Conservation (phyloP, 305 asterid species). For the Solanum hybrid region DNA sequence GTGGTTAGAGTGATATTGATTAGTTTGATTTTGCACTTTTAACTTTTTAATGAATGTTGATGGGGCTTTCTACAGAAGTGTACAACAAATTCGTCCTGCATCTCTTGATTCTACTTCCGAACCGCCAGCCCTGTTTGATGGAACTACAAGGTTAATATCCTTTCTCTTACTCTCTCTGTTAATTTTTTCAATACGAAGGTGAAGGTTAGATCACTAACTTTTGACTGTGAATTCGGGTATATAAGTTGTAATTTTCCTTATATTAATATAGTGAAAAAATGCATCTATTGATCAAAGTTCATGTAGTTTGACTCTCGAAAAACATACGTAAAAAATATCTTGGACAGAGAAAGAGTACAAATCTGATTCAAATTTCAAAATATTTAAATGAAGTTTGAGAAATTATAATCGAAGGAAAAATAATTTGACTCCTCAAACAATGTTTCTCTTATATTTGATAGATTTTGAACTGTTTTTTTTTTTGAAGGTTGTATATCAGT, state of each 20-base stretch:
- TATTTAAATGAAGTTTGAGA: not conserved
- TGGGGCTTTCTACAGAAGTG: constrained; percentile 16
- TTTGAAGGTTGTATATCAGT: constrained; percentile 51
- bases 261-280: not conserved
- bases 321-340: not conserved
- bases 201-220: no score
- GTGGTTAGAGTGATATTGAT: not conserved
- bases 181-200: no score
- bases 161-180: not conserved
- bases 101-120: constrained; percentile 49
- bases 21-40: not conserved
- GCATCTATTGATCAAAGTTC: not conserved
- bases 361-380: not conserved
- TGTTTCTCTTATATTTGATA: not conserved
- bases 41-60: not conserved
- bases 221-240: not conserved
- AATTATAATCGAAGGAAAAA: not conserved
- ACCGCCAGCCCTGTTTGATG: constrained; percentile 71
- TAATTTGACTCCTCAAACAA: not conserved
- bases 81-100: constrained; percentile 52
- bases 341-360: not conserved
- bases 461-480: not conserved
- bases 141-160: constrained; percentile 51
- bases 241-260: not conserved
- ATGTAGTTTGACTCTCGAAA: not conserved